These are phyloP conservation scores for Ilex aquifolium DNA, from an alignment of 257 asterid genomes.

Conservation along the genomic window DNA sequence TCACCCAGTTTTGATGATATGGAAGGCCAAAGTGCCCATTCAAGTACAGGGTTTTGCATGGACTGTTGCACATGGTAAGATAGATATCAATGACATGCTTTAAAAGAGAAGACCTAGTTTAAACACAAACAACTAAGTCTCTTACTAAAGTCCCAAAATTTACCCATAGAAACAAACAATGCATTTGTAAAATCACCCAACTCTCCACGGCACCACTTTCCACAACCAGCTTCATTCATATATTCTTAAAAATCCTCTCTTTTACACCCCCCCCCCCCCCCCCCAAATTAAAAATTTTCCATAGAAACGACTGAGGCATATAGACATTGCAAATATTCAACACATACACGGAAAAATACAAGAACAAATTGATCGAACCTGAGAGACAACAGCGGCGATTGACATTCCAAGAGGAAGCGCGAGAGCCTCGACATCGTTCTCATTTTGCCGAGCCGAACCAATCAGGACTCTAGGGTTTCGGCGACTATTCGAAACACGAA, in stretches of 20 bases:
- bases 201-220: too few species aligned
- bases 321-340: not conserved
- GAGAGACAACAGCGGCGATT: conserved; percentile 73
- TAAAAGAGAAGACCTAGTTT: too few species aligned
- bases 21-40: too few species aligned
- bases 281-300: not conserved
- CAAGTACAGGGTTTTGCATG: too few species aligned
- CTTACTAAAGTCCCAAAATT: conserved; percentile 7
- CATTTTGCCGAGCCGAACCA: conserved; percentile 34
- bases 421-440: conserved; percentile 48
- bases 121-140: not conserved
- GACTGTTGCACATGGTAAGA: too few species aligned
- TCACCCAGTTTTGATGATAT: too few species aligned
- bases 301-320: not conserved
- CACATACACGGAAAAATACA: not conserved
- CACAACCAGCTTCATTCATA: too few species aligned
- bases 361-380: conserved; percentile 30
- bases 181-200: not conserved
- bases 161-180: conserved; percentile 8
- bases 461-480: conserved; percentile 41
- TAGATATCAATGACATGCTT: too few species aligned
- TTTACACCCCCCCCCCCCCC: too few species aligned
- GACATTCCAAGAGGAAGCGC: conserved; percentile 94
- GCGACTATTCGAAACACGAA: conserved; percentile 37
- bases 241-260: too few species aligned